Evolutionary conservation across 208 protist genomes (phyloP), one percentile per base, ranked within the genome.

Genomic region (Leishmania tropica): DNA sequence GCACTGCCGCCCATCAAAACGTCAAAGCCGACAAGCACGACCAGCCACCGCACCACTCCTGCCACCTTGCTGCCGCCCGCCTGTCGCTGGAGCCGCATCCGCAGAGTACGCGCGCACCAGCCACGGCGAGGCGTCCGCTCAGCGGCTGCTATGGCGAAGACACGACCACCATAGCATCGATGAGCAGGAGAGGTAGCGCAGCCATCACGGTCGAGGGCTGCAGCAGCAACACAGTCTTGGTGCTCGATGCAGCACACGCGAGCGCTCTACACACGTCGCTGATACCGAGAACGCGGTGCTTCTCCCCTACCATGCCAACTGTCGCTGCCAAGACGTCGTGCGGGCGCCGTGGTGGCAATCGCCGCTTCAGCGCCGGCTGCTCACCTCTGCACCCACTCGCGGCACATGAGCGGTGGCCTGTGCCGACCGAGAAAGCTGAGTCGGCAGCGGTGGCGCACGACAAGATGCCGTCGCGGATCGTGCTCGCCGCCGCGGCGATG

Each of bases 181-280:
- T 75, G 70, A 21, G 68, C 31, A 78, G 58, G 53, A 71, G 72
- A 77, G 75, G 35, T 40, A 28, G 42, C 78, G 51, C 19, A n/a
- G 54, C 53, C 56, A 35, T 13, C 58, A 7, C n/a, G 17, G 8
- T 48, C 13, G 53, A 81, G 65, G 35, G 53, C 51, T 2, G 28
- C 31, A 3, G 68, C 60, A 54, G 54, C 68, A 72, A 42, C n/a
- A 40, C 73, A 24, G 51, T 60, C 3, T n/a, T 60, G 28, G 31
- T 45, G 11, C 53, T 64, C 15, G 48, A 62, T 35, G 48, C 47
- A 6, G n/a, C 47, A 13, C 47, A 31, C 47, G n/a, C 47, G 24
- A 13, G 35, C 48, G 47, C 47, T 31, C 8, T 8, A 15, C 71
- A 6, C 71, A 40, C 21, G 19, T 40, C 45, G 28, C 71, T 35